These are phyloP conservation scores for Lachancea quebecensis DNA, from an alignment of 805 yeast species.

Conservation along the genomic window DNA sequence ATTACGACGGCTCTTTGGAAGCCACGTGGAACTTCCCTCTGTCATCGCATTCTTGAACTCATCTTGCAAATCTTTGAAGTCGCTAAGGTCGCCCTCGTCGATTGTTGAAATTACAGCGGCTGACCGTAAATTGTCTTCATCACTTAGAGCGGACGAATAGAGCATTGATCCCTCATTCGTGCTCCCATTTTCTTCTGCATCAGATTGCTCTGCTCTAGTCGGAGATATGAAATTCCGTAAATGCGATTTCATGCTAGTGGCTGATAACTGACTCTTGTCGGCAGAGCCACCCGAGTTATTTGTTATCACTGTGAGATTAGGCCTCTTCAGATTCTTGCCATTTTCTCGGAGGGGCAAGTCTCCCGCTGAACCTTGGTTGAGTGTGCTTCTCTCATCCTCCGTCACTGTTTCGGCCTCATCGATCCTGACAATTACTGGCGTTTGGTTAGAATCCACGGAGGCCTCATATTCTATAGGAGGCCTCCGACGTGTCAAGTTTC, in stretches of 20 bases:
- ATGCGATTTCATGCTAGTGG: slow-evolving; percentile 6
- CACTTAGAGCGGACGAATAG: not conserved
- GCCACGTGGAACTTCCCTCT: slow-evolving; percentile 26
- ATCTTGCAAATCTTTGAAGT: slow-evolving; percentile 28
- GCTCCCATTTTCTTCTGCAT: not conserved
- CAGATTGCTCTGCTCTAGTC: not conserved
- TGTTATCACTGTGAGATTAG: slow-evolving; percentile 4
- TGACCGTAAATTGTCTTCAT: slow-evolving; percentile 17
- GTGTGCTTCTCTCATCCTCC: not conserved
- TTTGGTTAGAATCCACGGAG: not conserved
- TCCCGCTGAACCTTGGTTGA: not conserved
- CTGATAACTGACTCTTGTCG: slow-evolving; percentile 1
- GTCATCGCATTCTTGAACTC: slow-evolving; percentile 23
- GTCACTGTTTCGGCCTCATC: slow-evolving; percentile 3
- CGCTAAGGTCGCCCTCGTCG: slow-evolving; percentile 29
- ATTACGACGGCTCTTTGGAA: slow-evolving; percentile 14
- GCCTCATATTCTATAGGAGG: not conserved
- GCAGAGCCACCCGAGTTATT: not conserved
- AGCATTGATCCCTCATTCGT: not conserved
- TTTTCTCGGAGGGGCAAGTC: not conserved
- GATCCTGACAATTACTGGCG: slow-evolving; percentile 1
- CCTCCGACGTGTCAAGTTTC: slow-evolving; percentile 3
- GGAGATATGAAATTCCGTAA: slow-evolving; percentile 3
- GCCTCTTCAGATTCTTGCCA: not conserved
- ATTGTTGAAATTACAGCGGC: slow-evolving; percentile 26